Percentiles rank a stretch among this genome's conserved stretches.
Conservation (phyloP, 805 yeast species). For the Lachancea nothofagi region DNA sequence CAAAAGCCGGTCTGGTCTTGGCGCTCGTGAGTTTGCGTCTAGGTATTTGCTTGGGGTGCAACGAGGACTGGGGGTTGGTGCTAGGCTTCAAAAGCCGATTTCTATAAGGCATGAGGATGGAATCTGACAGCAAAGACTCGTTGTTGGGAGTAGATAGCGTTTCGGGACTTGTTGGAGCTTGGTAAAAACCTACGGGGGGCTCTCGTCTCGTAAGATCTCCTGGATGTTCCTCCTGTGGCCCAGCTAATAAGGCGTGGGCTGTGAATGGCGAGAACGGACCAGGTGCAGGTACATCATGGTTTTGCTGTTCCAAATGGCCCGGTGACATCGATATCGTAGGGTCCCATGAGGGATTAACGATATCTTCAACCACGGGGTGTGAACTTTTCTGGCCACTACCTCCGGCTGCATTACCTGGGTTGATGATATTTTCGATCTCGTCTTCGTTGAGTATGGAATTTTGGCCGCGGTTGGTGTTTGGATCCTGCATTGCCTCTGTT, state of each 20-base stretch:
- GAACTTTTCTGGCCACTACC: conserved; percentile 1
- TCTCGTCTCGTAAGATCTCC: conserved; percentile 7
- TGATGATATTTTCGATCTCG: conserved; percentile 21
- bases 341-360: conserved; percentile 26
- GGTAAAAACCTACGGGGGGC: conserved; percentile 15
- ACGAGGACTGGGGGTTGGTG: conserved; percentile 3
- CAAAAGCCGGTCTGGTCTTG: conserved; percentile 83
- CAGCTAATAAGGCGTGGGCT: conserved; percentile 4
- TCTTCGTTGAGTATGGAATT: conserved; percentile 23
- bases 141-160: background rate
- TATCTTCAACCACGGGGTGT: conserved; percentile 23
- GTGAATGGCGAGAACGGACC: conserved; percentile 9
- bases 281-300: background rate
- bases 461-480: conserved; percentile 4
- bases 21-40: conserved; percentile 17
- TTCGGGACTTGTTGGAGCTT: conserved; percentile 5
- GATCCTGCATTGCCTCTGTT: conserved; percentile 2
- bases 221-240: background rate
- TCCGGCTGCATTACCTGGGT: conserved; percentile 4
- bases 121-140: conserved; percentile 7
- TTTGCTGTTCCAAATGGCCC: conserved; percentile 3
- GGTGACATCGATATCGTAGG: conserved; percentile 14
- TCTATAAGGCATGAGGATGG: conserved; percentile 9
- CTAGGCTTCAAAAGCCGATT: conserved; percentile 5
- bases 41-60: conserved; percentile 3